A percentile compares a stretch with the other conserved stretches of the same genome.
Evolutionary conservation across 2,329 filamentous ascomycete genomes (phyloP).

Genomic region (Fusarium graminum): DNA sequence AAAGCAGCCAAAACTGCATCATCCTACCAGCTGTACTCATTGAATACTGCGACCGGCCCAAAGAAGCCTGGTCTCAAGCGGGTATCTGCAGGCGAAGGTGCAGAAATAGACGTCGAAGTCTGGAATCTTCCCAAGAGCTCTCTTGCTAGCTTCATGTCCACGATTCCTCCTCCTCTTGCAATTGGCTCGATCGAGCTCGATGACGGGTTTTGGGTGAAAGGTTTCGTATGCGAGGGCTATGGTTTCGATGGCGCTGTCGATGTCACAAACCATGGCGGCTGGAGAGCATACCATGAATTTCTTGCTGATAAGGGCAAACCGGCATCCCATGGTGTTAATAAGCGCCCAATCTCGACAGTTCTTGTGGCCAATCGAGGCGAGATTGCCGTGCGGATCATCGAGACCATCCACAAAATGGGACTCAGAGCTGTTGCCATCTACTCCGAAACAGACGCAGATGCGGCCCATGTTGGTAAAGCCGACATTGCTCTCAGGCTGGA

Average conservation of each 20-base stretch:
- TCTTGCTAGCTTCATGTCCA: conserved; percentile 52
- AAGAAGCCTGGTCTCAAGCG: conserved; percentile 53
- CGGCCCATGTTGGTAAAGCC: conserved; percentile 78
- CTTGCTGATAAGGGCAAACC: not conserved
- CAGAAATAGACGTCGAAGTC: conserved; percentile 53
- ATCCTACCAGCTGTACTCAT: conserved; percentile 50
- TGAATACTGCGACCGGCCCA: conserved; percentile 37
- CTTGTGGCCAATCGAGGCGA: conserved; percentile 79
- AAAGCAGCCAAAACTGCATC: conserved; percentile 49
- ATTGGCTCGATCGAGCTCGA: conserved; percentile 55
- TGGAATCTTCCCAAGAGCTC: conserved; percentile 52
- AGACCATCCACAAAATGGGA: conserved; percentile 74
- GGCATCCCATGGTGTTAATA: not conserved
- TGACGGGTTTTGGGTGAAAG: conserved; percentile 53
- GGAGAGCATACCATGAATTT: conserved; percentile 48
- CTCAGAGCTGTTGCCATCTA: conserved; percentile 79
- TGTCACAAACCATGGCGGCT: conserved; percentile 52
- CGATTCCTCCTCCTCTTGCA: conserved; percentile 52
- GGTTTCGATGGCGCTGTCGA: conserved; percentile 51
- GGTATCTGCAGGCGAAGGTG: conserved; percentile 41
- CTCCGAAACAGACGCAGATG: conserved; percentile 70
- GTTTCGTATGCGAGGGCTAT: conserved; percentile 56
- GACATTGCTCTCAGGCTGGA: conserved; percentile 75
- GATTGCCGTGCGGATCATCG: conserved; percentile 74
- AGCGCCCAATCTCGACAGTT: conserved; percentile 45